phyloP scores from a whole-genome alignment of 2,329 filamentous ascomycete species.

The Kalmusia sp. region DNA sequence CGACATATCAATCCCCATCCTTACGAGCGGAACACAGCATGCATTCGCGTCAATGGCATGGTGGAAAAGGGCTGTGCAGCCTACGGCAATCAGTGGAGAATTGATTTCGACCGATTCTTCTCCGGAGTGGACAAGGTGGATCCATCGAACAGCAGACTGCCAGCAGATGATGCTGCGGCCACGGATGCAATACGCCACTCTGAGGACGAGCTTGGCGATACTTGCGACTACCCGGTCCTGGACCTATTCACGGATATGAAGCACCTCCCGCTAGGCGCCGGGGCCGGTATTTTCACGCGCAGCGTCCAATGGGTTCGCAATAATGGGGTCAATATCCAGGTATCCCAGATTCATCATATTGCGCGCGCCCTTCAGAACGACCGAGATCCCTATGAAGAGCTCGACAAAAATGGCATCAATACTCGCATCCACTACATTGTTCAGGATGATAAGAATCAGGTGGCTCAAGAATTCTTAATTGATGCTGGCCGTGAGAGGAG shows the following conservation, averaged over 20 bases:
- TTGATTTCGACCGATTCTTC: constrained; percentile 9
- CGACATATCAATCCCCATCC: constrained; percentile 27
- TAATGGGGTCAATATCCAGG: constrained; percentile 7
- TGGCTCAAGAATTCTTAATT: too few species aligned
- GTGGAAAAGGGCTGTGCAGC: constrained; percentile 24
- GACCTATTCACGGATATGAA: constrained; percentile 21
- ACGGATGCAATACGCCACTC: constrained; percentile 28
- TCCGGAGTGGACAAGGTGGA: too few species aligned
- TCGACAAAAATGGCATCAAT: too few species aligned
- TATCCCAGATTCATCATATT: constrained; percentile 3
- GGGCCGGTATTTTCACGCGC: constrained; percentile 33
- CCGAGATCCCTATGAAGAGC: background rate
- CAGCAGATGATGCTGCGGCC: constrained; percentile 17
- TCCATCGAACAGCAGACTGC: too few species aligned
- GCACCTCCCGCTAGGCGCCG: constrained; percentile 20
- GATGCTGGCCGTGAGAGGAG: too few species aligned
- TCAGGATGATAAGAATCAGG: too few species aligned
- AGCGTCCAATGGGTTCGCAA: constrained; percentile 34
- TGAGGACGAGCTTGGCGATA: constrained; percentile 1
- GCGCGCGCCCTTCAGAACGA: background rate
- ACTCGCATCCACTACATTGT: too few species aligned
- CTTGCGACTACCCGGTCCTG: constrained; percentile 24
- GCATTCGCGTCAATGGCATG: constrained; percentile 35
- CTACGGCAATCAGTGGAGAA: constrained; percentile 21
- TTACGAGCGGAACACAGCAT: constrained; percentile 38